Evolutionary conservation across 257 asterid genomes (phyloP).

Genomic region (Solanum etuberosum): DNA sequence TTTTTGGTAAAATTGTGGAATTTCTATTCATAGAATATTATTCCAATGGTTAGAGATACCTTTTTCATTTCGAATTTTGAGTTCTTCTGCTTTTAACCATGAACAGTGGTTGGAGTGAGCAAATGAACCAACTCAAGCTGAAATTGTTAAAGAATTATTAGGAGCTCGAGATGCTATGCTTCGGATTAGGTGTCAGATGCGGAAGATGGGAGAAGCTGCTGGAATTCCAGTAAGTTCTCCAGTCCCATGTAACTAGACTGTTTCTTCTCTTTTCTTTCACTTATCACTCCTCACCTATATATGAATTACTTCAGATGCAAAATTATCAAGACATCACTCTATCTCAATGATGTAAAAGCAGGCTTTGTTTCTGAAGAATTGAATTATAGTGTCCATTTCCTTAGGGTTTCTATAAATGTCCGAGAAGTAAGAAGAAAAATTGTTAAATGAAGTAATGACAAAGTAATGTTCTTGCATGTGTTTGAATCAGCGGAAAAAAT

Average conservation of each 20-base stretch:
- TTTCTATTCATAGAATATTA: neutral
- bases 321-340: neutral
- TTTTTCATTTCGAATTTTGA: neutral
- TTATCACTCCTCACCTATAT: neutral
- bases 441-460: neutral
- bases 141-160: slow-evolving; percentile 56
- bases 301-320: neutral
- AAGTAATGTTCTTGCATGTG: neutral
- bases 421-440: neutral
- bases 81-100: neutral
- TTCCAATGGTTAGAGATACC: neutral
- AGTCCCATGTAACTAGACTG: neutral
- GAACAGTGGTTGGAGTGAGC: slow-evolving; percentile 60
- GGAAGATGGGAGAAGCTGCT: slow-evolving; percentile 90
- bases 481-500: neutral
- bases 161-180: slow-evolving; percentile 94
- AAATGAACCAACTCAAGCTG: slow-evolving; percentile 31
- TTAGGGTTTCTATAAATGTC: neutral
- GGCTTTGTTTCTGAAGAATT: neutral
- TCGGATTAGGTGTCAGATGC: slow-evolving; percentile 68
- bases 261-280: neutral
- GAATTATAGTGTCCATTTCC: neutral
- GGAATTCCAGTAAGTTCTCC: slow-evolving; percentile 72
- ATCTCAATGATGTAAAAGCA: neutral
- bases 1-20: neutral